These are phyloP conservation scores for Trichoderma atrobrunneum DNA, from an alignment of 2,329 filamentous ascomycete species.

Conservation along the genomic window DNA sequence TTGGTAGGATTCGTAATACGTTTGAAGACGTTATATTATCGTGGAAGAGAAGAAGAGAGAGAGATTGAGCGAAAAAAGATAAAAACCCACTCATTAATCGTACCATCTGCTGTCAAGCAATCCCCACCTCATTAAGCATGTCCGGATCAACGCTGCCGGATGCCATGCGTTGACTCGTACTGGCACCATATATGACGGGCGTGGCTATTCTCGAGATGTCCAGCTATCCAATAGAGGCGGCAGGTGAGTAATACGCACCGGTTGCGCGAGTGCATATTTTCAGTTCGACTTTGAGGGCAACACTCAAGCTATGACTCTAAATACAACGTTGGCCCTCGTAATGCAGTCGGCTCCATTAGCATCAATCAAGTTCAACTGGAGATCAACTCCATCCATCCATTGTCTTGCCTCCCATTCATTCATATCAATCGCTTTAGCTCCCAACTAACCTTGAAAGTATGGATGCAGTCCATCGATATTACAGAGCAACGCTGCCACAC, in stretches of 20 bases:
- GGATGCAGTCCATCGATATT: not conserved
- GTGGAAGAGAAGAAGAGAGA: not conserved
- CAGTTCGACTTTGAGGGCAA: not conserved
- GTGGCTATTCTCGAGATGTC: not conserved
- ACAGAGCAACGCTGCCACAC: not conserved
- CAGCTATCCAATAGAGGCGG: not conserved
- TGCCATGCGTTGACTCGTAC: not conserved
- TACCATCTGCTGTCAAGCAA: not conserved
- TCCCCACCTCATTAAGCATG: not conserved
- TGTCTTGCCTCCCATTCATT: not conserved
- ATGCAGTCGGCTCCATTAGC: not conserved
- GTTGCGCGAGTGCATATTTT: not conserved
- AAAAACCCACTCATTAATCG: not conserved
- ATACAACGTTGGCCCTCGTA: not conserved
- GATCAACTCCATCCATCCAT: not conserved
- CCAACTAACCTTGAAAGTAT: not conserved
- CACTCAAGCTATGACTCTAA: not conserved
- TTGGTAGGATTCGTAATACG: not conserved
- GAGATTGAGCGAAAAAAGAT: not conserved
- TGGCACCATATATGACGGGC: not conserved
- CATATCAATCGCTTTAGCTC: not conserved
- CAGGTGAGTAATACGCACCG: not conserved
- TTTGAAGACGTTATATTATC: not conserved
- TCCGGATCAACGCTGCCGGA: not conserved
- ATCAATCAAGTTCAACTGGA: not conserved